Percentiles rank a stretch among this genome's conserved stretches.
These are phyloP conservation scores for Trichoderma simmonsii DNA, from an alignment of 2,329 filamentous ascomycete species.

Conservation along the genomic window DNA sequence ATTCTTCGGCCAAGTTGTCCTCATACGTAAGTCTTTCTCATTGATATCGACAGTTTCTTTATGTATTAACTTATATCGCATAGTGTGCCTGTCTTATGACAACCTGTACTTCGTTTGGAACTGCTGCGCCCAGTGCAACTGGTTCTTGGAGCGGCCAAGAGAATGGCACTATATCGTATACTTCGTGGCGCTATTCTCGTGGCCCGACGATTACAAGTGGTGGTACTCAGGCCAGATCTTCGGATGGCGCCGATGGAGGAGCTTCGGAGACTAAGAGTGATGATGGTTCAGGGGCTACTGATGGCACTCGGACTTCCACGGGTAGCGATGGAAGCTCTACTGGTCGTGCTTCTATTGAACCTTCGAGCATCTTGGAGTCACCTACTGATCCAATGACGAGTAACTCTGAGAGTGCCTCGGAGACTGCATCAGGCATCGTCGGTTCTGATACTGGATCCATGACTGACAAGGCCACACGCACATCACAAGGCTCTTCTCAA, in stretches of 20 bases:
- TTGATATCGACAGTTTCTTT: too few relatives aligned
- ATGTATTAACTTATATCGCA: not conserved
- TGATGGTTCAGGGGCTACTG: not conserved
- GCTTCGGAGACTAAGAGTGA: not conserved
- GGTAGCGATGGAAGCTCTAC: not conserved
- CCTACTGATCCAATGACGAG: not conserved
- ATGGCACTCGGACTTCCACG: not conserved
- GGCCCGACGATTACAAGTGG: not conserved
- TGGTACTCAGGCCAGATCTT: not conserved
- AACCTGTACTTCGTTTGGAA: slow-evolving; percentile 19
- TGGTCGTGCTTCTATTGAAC: not conserved
- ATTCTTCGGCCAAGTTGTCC: slow-evolving; percentile 30
- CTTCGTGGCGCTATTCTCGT: not conserved
- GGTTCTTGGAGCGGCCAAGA: not conserved
- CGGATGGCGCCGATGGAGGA: not conserved
- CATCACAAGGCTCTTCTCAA: not conserved
- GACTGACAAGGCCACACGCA: slow-evolving; percentile 5
- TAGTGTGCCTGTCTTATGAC: slow-evolving; percentile 30
- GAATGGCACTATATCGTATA: not conserved
- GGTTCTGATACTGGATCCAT: slow-evolving; percentile 15
- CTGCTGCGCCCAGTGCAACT: not conserved
- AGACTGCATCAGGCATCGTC: not conserved
- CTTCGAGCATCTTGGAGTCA: not conserved
- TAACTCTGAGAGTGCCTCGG: not conserved
- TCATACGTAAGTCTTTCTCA: slow-evolving; percentile 29